phyloP scores from a whole-genome alignment of 2,329 filamentous ascomycete genomes.

The Ophiocordyceps sinensis region DNA sequence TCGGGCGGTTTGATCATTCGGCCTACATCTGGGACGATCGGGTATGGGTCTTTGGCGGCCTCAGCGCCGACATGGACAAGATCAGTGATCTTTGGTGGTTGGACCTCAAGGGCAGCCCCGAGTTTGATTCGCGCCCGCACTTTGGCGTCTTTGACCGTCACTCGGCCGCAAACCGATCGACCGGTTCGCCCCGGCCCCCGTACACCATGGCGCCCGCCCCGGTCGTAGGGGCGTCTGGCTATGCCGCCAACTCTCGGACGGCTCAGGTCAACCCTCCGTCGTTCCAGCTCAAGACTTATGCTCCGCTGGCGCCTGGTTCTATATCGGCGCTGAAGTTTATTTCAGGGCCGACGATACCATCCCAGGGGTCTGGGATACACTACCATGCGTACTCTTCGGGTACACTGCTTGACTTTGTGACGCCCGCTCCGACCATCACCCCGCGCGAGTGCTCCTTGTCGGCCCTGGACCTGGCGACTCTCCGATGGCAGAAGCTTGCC shows the following conservation, averaged over 20 bases:
- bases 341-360: conserved; percentile 64
- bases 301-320: conserved; percentile 73
- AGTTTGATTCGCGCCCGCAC: conserved; percentile 58
- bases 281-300: conserved; percentile 55
- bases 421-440: conserved; percentile 75
- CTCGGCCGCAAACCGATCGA: conserved; percentile 22
- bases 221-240: conserved; percentile 44
- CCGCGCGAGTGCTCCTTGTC: conserved; percentile 82
- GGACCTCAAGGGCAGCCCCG: conserved; percentile 79
- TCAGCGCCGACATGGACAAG: conserved; percentile 94
- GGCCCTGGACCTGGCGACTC: conserved; percentile 68
- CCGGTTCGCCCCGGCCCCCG: conserved; percentile 35
- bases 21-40: conserved; percentile 85
- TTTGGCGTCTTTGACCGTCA: conserved; percentile 37
- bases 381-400: conserved; percentile 93
- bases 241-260: conserved; percentile 53
- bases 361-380: conserved; percentile 80
- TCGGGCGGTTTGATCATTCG: conserved; percentile 86
- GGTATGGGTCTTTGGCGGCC: conserved; percentile 91
- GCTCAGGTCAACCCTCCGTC: conserved; percentile 53
- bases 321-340: conserved; percentile 87
- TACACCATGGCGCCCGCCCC: conserved; percentile 35
- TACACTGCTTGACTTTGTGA: conserved; percentile 85
- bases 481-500: conserved; percentile 90
- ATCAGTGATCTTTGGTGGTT: conserved; percentile 95